Evolutionary conservation across 2,329 filamentous ascomycete genomes (phyloP).

Genomic region (Diaporthe citrichinensis): DNA sequence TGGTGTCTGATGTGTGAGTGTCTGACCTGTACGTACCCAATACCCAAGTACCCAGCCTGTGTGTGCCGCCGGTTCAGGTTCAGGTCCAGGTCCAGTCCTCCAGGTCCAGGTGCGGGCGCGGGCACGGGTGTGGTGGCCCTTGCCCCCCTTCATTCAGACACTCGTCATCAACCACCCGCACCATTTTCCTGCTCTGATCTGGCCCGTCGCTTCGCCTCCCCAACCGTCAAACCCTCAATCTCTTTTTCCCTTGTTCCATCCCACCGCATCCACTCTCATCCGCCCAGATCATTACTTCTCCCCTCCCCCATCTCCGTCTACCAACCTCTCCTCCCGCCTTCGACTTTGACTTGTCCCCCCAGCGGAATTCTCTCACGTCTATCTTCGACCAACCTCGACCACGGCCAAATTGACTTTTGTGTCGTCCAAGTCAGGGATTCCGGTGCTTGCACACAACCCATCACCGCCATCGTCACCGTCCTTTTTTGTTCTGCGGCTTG

Average conservation of each 20-base stretch:
- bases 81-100: background rate
- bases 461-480: constrained; percentile 42
- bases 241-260: constrained; percentile 28
- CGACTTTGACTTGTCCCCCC: constrained; percentile 37
- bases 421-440: constrained; percentile 52
- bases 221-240: constrained; percentile 31
- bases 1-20: background rate
- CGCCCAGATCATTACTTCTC: constrained; percentile 29
- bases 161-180: constrained; percentile 34
- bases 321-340: constrained; percentile 15
- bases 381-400: constrained; percentile 40
- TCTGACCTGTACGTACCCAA: background rate
- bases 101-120: background rate
- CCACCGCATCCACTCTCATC: constrained; percentile 34
- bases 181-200: constrained; percentile 4
- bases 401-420: constrained; percentile 58
- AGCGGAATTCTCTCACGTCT: constrained; percentile 38
- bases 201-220: constrained; percentile 20
- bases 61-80: background rate
- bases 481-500: background rate
- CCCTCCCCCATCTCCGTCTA: constrained; percentile 34
- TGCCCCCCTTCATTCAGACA: constrained; percentile 34
- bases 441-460: constrained; percentile 42
- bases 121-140: constrained; percentile 28
- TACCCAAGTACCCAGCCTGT: background rate